Evolutionary conservation across 192 early-diverging fungal genomes (phyloP).

Genomic region (Rhizophagus sp.): DNA sequence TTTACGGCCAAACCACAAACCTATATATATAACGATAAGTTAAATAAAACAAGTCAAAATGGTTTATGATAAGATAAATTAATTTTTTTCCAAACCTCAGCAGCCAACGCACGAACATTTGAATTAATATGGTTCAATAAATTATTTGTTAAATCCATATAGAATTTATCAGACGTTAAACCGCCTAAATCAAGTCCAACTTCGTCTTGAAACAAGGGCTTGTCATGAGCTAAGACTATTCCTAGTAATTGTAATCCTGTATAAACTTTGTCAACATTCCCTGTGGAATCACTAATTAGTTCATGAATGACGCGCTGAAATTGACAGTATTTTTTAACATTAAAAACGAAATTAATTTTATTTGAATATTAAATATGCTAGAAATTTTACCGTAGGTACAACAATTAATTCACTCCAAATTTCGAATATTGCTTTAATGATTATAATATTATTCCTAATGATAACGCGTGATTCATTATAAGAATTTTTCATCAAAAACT

Average conservation of each 20-base stretch:
- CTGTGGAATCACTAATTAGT: slow-evolving; percentile 39
- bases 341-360: background rate
- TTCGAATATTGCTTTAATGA: slow-evolving; percentile 65
- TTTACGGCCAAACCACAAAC: slow-evolving; percentile 7
- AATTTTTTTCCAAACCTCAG: slow-evolving; percentile 45
- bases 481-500: slow-evolving; percentile 49
- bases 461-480: slow-evolving; percentile 38
- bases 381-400: slow-evolving; percentile 61
- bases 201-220: slow-evolving; percentile 45
- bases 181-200: slow-evolving; percentile 42
- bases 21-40: background rate
- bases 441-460: slow-evolving; percentile 55
- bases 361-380: background rate
- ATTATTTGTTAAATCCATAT: slow-evolving; percentile 39
- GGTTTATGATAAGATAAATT: no score
- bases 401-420: slow-evolving; percentile 59
- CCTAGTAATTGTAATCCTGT: slow-evolving; percentile 62
- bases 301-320: slow-evolving; percentile 49
- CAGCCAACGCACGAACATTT: slow-evolving; percentile 51
- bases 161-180: slow-evolving; percentile 44
- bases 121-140: slow-evolving; percentile 41
- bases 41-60: background rate
- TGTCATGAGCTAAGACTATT: slow-evolving; percentile 55
- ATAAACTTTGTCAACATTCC: slow-evolving; percentile 46
- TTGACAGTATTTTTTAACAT: background rate